Evolutionary conservation across 257 asterid genomes (phyloP), one percentile per base, ranked within the genome.

Genomic region (Solanum arcanum): DNA sequence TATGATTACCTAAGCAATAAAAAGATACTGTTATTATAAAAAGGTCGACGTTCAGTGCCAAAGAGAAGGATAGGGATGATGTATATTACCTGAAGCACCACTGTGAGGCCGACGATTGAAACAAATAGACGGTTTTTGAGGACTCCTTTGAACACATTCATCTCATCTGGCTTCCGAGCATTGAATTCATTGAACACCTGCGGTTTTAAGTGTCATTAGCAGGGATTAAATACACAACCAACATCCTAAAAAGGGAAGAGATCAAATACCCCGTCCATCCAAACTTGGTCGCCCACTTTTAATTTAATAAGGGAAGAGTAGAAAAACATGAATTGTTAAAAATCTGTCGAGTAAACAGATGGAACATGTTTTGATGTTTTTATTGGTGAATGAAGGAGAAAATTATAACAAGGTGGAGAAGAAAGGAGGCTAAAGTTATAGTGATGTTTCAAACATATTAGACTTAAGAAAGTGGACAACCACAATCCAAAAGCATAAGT

Each of bases 111-210:
- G 52, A 97, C 69, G 72, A 95, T 95, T 18, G 93, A 94, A 93
- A 95, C 90, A 88, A 97, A 97, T 73, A 97, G 98, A 89, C 56
- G 92, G 92, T 95, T 97, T 77, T 64, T 94, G 68, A 94, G 91
- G 42, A 97, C 98, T 72, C 98, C 98, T 87, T 87, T 89, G 89
- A 93, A 97, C 18, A 94, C 95, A 90, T 97, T 97, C 12, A 94
- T 87, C 92, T 97, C 94, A 78, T 97, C 98, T 2, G 99, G 98
- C 87, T 97, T 95, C 66, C 99, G 95, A 87, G 98, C 97, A 91
- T 97, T 97, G 52, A 97, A 94, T 87, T 93, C 98, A 87, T 97
- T 97, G 87, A 97, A 97, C n/a, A 94, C 77, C 99, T 97, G 91
- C 29, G 73, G 81, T 47, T 77, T 77, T 21, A 7, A 27, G 84